These are phyloP conservation scores for Cladophialophora carrionii DNA, from an alignment of 2,329 filamentous ascomycete species.

Conservation along the genomic window DNA sequence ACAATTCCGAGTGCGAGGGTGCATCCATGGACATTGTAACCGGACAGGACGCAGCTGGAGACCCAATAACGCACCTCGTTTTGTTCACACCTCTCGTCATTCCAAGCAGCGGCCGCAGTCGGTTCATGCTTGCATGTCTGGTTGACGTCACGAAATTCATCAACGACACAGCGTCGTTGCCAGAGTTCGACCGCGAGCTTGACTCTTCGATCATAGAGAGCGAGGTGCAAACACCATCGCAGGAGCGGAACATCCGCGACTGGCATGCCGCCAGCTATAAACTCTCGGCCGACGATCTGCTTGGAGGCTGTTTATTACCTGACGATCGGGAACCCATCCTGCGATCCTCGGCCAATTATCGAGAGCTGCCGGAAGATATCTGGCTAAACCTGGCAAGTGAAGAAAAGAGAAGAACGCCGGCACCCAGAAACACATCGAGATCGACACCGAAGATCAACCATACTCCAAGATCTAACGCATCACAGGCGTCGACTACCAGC, in stretches of 20 bases:
- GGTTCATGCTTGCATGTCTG: constrained; percentile 39
- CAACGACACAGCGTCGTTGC: constrained; percentile 36
- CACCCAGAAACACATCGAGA: constrained; percentile 17
- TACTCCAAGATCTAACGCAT: constrained; percentile 19
- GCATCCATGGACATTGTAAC: constrained; percentile 38
- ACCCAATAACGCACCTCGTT: constrained; percentile 39
- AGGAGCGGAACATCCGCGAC: constrained; percentile 5
- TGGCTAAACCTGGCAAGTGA: constrained; percentile 38
- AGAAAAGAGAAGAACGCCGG: constrained; percentile 28
- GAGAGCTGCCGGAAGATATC: constrained; percentile 32
- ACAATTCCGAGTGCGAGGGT: constrained; percentile 34
- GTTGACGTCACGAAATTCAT: constrained; percentile 42
- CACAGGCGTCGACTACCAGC: constrained; percentile 24
- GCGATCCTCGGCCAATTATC: not conserved
- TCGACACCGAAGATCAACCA: constrained; percentile 21
- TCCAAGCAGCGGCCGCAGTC: constrained; percentile 34
- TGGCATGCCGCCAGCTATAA: constrained; percentile 26
- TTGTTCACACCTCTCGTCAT: constrained; percentile 39
- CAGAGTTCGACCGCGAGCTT: constrained; percentile 34
- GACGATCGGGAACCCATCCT: constrained; percentile 19
- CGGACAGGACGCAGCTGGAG: constrained; percentile 37
- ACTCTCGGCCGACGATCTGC: constrained; percentile 36
- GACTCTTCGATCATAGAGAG: constrained; percentile 23
- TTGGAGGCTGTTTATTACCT: constrained; percentile 35
- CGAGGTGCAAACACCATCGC: constrained; percentile 23